Evolutionary conservation across 2,329 filamentous ascomycete genomes (phyloP), one percentile per base, ranked within the genome.

Genomic region (Ilyonectria sp.): DNA sequence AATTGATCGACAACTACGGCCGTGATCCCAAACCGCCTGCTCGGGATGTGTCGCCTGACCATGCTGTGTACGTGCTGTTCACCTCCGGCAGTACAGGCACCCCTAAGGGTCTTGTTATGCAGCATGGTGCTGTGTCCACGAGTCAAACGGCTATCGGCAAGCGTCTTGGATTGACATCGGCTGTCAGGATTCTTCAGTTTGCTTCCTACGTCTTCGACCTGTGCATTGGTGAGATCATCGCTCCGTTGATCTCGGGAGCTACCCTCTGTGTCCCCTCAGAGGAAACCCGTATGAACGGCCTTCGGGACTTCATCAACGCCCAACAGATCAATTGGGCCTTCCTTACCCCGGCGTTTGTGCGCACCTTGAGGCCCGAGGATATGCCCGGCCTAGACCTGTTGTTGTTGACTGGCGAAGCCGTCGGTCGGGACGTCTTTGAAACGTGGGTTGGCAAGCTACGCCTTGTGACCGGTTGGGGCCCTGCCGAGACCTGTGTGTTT

Each of bases 401-500:
- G 9, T 21, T 68, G 2, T 26, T 70, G 7, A 57, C 53, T 17
- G 68, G 68, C 6, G 67, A 69, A n/a, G 67, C 67, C 11, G 63
- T 67, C 7, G 50, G 55, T 17, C 35, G 35, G 23, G 67, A 69
- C 33, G 31, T 69, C 13, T 52, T 69, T 13, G 53, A 60, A 6
- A 60, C 44, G 2, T 69, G 67, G 67, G 19, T 67, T 33, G 55
- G 58, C 19, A n/a, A 40, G 23, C 19, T 67, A 15, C 67, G 67
- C 7, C 54, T 69, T 17, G 23, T 67, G 49, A 69, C 60, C 26
- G 63, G 63, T 13, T 69, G 67, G 67, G 67, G 67, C 0, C 67
- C 67, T 11, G 67, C 63, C 3, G 67, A 69, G 59, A 63, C 67
- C n/a, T 67, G 63, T 43, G 55, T 53, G 17, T 68, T 55, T 29